Base-by-base conservation (phyloP, 257 asterid species). In the Plectranthus barbatus region DNA sequence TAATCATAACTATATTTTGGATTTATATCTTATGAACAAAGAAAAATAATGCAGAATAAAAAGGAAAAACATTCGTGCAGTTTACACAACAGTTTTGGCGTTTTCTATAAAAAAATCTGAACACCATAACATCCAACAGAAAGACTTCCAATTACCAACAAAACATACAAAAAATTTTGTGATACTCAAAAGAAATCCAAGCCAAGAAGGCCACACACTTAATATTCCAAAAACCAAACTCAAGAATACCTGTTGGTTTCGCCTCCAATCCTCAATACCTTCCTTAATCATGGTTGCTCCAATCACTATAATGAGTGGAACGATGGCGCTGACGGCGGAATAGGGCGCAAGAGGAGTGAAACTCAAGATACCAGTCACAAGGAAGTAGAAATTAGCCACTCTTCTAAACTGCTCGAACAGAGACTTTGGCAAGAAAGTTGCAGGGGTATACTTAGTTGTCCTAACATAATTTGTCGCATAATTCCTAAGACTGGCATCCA, bases 381-480 rank as follows among this genome's bases (percentile, higher is more conserved):
- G 91, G 51, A 86, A 86, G 72, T 73, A 86, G 63, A 84, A 76
- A 65, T 86, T 83, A 47, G 94, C 94, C 71, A 81, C 94, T 70
- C 94, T 83, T 65, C 95, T 74, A 56, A 86, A 86, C 87, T 86
- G 95, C 74, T 86, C 95, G 69, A 86, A 86, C 73, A 86, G 78
- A 37, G 91, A 67, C 68, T 77, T 86, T 0, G 91, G 91, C 79
- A 86, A 74, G 79, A 86, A 86, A 65, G 81, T 79, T 56, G 84
- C 79, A 37, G 72, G 70, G 8, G 87, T 84, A 40, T 86, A 86
- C 75, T 86, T 86, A 9, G 95, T 81, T 42, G 89, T 84, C 74
- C 85, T 69, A 52, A 86, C 89, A 64, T 84, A 83, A 72, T 84
- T 84, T 10, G 73, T 76, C 1, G 73, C 82, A 56, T 81, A 83